Evolutionary conservation across 805 yeast species (phyloP), one percentile per base, ranked within the genome.

Genomic region (Groenewaldozyma salmanticensis): DNA sequence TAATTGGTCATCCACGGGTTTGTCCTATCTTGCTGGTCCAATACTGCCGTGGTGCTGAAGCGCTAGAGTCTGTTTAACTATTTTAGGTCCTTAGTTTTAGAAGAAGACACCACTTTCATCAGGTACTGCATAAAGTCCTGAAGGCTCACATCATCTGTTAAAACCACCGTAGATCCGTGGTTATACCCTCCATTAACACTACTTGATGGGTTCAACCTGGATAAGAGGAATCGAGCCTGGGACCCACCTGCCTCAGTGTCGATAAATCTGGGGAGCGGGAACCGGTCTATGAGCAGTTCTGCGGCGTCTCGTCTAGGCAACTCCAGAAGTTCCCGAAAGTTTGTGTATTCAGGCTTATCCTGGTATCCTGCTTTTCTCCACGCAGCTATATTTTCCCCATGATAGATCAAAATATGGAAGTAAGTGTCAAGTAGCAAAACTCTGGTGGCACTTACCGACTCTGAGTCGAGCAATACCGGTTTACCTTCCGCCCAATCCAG

Each of bases 241-340:
- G 95, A 84, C 41, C 95, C 95, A 52, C 95, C 94, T 54, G 88
- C 95, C 60, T 88, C 95, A 45, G 95, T 84, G 54, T 87, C 94
- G 53, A 88, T 86, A 54, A 87, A 88, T 66, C 96, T 74, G 38
- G 97, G 97, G 55, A 88, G 70, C 51, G 97, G 97, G 74, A 84
- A 87, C 59, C 97, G 75, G 57, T 88, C 96, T 33, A 80, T 74
- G 53, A 88, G 74, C 47, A 88, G 68, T 50, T 81, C 88, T 11
- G 94, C 88, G 20, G 96, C 96, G 60, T 88, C 97, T 44, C 72
- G 71, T 55, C 82, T 79, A 31, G 96, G 95, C 53, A 76, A 81
- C 44, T 83, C 87, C 54, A 88, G 72, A 60, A 88, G 73, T 43
- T 74, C 75, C 60, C 81, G 81, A 63, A 88, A 84, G 53, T 83